phyloP scores from a whole-genome alignment of 768 basidiomycete species.

The Imleria badia region DNA sequence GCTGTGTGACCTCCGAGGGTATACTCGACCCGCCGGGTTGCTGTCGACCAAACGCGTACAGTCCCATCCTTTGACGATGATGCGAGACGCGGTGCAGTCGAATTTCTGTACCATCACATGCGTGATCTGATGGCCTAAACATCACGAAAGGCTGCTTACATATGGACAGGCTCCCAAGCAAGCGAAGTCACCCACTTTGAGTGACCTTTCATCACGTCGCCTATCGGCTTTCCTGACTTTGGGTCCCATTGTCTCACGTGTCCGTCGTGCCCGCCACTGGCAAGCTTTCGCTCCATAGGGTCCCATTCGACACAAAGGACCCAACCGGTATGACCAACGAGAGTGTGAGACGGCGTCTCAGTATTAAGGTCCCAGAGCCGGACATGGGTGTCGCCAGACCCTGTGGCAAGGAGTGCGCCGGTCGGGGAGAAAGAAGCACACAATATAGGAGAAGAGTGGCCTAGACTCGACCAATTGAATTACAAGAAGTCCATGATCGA shows the following conservation, averaged over 20 bases:
- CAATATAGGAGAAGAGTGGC: constrained; percentile 89
- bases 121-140: neutral
- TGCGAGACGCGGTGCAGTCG: constrained; percentile 77
- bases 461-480: constrained; percentile 37
- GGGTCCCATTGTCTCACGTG: constrained; percentile 95
- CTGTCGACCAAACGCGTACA: constrained; percentile 89
- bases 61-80: constrained; percentile 97
- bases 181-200: constrained; percentile 95
- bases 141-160: constrained; percentile 47
- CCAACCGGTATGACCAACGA: constrained; percentile 92
- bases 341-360: constrained; percentile 85
- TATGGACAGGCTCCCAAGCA: constrained; percentile 94
- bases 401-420: constrained; percentile 87
- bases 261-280: constrained; percentile 93
- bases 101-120: constrained; percentile 51
- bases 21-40: constrained; percentile 71
- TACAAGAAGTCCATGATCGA: constrained; percentile 7
- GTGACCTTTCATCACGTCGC: constrained; percentile 90
- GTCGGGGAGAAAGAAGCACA: constrained; percentile 97
- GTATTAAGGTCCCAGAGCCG: constrained; percentile 94
- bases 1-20: constrained; percentile 92
- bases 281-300: constrained; percentile 83
- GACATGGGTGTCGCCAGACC: constrained; percentile 91
- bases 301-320: constrained; percentile 98
- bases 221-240: constrained; percentile 82